These are phyloP conservation scores for Wickerhamiella infanticola DNA, from an alignment of 1,139 yeast genomes.

Conservation along the genomic window DNA sequence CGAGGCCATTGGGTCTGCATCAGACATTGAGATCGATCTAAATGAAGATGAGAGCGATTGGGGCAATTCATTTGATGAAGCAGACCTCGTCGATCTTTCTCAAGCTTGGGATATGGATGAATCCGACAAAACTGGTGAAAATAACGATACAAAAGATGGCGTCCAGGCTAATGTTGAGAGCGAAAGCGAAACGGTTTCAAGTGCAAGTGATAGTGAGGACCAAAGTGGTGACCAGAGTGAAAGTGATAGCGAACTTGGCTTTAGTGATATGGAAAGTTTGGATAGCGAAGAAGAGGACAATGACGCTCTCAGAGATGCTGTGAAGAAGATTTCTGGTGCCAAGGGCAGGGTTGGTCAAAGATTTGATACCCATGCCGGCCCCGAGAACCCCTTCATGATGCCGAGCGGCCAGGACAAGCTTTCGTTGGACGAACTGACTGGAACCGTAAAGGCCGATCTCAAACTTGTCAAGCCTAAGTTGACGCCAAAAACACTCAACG, in stretches of 20 bases:
- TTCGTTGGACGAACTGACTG: slow-evolving; percentile 61
- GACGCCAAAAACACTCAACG: slow-evolving; percentile 39
- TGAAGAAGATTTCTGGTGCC: slow-evolving; percentile 25
- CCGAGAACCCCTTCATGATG: slow-evolving; percentile 57
- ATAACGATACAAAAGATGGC: neutral
- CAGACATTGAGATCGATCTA: slow-evolving; percentile 14
- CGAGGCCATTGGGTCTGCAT: slow-evolving; percentile 23
- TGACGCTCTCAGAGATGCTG: slow-evolving; percentile 23
- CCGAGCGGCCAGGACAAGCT: slow-evolving; percentile 43
- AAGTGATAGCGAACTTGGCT: slow-evolving; percentile 33
- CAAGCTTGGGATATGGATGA: slow-evolving; percentile 85
- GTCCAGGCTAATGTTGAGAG: neutral
- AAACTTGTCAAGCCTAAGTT: slow-evolving; percentile 16
- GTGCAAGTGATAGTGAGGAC: slow-evolving; percentile 15
- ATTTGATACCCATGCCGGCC: slow-evolving; percentile 25
- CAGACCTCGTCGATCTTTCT: slow-evolving; percentile 57
- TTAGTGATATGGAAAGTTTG: slow-evolving; percentile 5
- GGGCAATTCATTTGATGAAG: slow-evolving; percentile 49
- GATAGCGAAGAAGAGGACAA: slow-evolving; percentile 18
- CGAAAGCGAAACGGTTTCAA: slow-evolving; percentile 11
- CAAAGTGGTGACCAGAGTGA: slow-evolving; percentile 42
- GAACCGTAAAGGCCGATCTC: slow-evolving; percentile 36
- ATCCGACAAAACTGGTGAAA: slow-evolving; percentile 11
- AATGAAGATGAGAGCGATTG: slow-evolving; percentile 20
- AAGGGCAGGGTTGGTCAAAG: slow-evolving; percentile 3